A percentile compares a stretch with the other conserved stretches of the same genome.
These are phyloP conservation scores for Arachis stenosperma DNA, from an alignment of 306 rosid species.

Conservation along the genomic window DNA sequence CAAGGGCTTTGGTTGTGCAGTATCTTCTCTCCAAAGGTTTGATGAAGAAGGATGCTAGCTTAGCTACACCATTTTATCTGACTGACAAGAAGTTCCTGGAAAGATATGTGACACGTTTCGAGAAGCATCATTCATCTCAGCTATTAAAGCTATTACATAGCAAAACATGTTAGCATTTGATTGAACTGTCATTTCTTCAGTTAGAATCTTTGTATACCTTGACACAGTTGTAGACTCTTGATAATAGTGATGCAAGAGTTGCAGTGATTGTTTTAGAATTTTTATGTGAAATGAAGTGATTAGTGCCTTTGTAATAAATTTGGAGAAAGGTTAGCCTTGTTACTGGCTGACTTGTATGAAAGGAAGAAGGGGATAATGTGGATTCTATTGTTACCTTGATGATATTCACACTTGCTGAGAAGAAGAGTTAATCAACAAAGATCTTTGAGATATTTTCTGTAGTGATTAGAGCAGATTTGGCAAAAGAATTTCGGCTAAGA, in stretches of 20 bases:
- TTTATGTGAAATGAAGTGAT: neutral
- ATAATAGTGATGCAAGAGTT: neutral
- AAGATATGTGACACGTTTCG: conserved; percentile 36
- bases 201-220: too few species aligned
- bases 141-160: conserved; percentile 23
- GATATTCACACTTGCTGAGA: neutral
- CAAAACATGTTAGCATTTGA: neutral
- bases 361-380: neutral
- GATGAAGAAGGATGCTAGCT: conserved; percentile 32
- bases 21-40: conserved; percentile 49
- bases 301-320: neutral
- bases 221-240: neutral
- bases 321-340: conserved; percentile 7
- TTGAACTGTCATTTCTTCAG: too few species aligned
- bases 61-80: conserved; percentile 1
- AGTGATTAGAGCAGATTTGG: neutral
- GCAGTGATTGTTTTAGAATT: neutral
- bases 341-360: conserved; percentile 1
- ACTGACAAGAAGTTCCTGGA: conserved; percentile 35
- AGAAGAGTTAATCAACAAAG: neutral
- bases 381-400: neutral
- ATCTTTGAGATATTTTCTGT: neutral
- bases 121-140: conserved; percentile 16
- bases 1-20: conserved; percentile 42
- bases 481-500: neutral